These are phyloP conservation scores for Albophoma yamanashiensis DNA, from an alignment of 2,329 filamentous ascomycete species.

Conservation along the genomic window DNA sequence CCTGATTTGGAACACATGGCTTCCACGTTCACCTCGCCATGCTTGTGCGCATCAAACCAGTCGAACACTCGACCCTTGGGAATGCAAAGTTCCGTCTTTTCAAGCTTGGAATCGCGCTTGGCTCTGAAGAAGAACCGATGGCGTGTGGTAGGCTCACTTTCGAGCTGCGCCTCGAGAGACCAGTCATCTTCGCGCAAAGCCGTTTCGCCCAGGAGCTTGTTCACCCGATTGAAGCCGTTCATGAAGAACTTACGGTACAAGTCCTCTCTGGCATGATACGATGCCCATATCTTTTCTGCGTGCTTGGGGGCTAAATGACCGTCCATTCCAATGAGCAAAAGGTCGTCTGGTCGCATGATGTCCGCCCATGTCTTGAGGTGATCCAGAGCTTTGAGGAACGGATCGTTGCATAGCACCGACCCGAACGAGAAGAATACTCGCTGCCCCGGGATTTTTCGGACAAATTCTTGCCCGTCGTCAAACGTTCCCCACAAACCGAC, in stretches of 20 bases:
- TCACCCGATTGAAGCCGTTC: constrained; percentile 27
- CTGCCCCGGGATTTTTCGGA: constrained; percentile 16
- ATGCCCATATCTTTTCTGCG: constrained; percentile 26
- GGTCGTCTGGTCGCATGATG: constrained; percentile 21
- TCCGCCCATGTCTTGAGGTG: constrained; percentile 25
- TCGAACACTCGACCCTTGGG: constrained; percentile 24
- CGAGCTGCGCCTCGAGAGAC: constrained; percentile 24
- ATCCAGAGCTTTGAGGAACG: constrained; percentile 21
- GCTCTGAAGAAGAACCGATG: constrained; percentile 29
- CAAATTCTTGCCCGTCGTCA: constrained; percentile 20
- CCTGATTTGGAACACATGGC: constrained; percentile 28
- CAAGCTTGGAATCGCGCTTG: constrained; percentile 19
- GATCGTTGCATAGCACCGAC: constrained; percentile 31
- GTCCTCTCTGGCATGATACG: constrained; percentile 26
- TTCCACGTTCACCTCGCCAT: constrained; percentile 22
- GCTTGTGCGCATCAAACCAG: constrained; percentile 34
- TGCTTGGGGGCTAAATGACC: constrained; percentile 22
- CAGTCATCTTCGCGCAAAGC: constrained; percentile 26
- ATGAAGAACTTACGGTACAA: constrained; percentile 25
- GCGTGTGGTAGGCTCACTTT: constrained; percentile 23
- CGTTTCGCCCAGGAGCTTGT: constrained; percentile 20
- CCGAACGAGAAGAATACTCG: constrained; percentile 29
- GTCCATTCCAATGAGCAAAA: constrained; percentile 30
- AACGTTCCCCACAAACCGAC: constrained; percentile 30
- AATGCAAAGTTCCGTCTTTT: constrained; percentile 14